Base-by-base conservation (phyloP, 2,329 filamentous ascomycete genomes). In the Botrytis byssoidea region DNA sequence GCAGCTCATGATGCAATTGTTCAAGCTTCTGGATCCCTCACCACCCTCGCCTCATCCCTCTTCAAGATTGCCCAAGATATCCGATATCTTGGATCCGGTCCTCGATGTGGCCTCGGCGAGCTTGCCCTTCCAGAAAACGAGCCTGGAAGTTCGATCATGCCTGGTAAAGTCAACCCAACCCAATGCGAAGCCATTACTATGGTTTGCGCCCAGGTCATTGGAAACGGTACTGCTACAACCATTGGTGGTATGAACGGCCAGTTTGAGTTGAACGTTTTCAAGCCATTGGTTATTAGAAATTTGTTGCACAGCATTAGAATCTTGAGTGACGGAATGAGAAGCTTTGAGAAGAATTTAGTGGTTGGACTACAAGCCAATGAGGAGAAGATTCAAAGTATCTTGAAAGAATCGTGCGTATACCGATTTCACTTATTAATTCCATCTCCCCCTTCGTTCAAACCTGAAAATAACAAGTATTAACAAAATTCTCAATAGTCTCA, bases 11-110 rank as follows among this genome's bases (percentile, higher is more conserved):
- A 99, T 82, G 94, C 95, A 77, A 90, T 98, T 79, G 94, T 98
- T 74, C 95, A 98, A 86, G 95, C 95, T 70, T 94, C 93, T 78
- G 96, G 96, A 75, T 91, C 93, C 77, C 90, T 99, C 81, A 98
- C 98, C 88, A 98, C 95, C 42, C 89, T 98, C 74, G 95, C 96
- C 65, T 86, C 88, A 75, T 97, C 95, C 71, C 91, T 99, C 71
- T 97, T 93, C 89, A 98, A 99, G 89, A 97, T 99, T 80, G 96
- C 95, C 18, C 95, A 99, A 86, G 96, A 98, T 83, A 94, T 99
- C 82, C 92, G 96, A 81, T 98, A 97, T 86, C 93, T 98, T 70
- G 96, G 96, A 79, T 97, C 93, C 78, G 96, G 96, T 25, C 96
- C 96, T 73, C 94, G 96, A 74, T 98, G 96, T 84, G 96, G 96